Evolutionary conservation across 1,139 yeast genomes (phyloP).

Genomic region (Sugiyamaella xylanicola): DNA sequence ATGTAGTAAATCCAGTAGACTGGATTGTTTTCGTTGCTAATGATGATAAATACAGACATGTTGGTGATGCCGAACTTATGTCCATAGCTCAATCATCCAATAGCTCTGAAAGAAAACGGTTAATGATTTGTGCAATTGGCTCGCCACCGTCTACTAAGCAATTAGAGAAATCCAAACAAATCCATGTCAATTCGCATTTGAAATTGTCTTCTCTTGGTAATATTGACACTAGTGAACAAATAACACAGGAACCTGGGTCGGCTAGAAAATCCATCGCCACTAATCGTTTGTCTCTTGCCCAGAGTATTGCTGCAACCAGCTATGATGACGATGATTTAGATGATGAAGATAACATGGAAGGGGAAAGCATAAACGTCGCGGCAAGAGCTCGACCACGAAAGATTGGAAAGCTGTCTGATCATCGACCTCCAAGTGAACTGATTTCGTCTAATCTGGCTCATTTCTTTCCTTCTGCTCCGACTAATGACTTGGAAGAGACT

Average conservation of each 20-base stretch:
- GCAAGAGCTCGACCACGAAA: conserved; percentile 25
- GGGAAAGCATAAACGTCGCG: conserved; percentile 15
- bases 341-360: conserved; percentile 22
- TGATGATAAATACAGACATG: conserved; percentile 36
- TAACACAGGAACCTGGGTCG: not conserved
- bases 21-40: conserved; percentile 52
- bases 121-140: conserved; percentile 66
- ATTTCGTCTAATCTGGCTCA: conserved; percentile 88
- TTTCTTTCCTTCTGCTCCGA: conserved; percentile 85
- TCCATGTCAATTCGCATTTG: conserved; percentile 26
- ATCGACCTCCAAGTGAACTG: conserved; percentile 90
- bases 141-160: conserved; percentile 70
- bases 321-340: conserved; percentile 21
- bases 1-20: conserved; percentile 49
- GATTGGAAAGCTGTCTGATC: conserved; percentile 64
- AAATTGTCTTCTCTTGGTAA: conserved; percentile 12
- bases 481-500: conserved; percentile 72
- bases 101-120: conserved; percentile 68
- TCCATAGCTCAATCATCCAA: conserved; percentile 79
- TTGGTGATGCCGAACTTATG: conserved; percentile 79
- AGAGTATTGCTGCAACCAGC: conserved; percentile 18
- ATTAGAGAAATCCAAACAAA: conserved; percentile 59
- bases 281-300: conserved; percentile 16
- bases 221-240: not conserved
- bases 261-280: conserved; percentile 13